A percentile compares a stretch with the other conserved stretches of the same genome.
These are phyloP conservation scores for Crepidotus variabilis DNA, from an alignment of 768 basidiomycete species.

Conservation along the genomic window DNA sequence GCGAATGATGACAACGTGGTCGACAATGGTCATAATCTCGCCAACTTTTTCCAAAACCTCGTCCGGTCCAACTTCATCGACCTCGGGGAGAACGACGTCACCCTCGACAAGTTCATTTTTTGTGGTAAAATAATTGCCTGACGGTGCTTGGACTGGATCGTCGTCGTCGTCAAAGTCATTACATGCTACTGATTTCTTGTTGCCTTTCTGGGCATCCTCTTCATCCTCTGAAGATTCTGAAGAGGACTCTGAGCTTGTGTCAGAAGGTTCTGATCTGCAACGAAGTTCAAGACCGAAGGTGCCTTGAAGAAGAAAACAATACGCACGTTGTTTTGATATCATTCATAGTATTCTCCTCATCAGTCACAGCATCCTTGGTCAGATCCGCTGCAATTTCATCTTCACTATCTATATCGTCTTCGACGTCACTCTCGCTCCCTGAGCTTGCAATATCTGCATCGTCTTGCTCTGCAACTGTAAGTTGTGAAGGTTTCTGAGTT, in stretches of 20 bases:
- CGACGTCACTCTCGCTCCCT: constrained; percentile 37
- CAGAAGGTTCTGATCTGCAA: constrained; percentile 25
- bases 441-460: constrained; percentile 56
- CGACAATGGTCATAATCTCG: constrained; percentile 72
- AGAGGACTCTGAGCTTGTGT: constrained; percentile 35
- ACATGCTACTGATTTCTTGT: constrained; percentile 14
- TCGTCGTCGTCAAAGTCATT: constrained; percentile 57
- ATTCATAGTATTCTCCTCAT: constrained; percentile 35
- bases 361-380: constrained; percentile 24
- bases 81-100: constrained; percentile 57
- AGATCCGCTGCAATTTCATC: constrained; percentile 72
- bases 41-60: constrained; percentile 75
- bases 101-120: constrained; percentile 67
- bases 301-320: constrained; percentile 6
- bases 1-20: constrained; percentile 68
- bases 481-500: neutral
- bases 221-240: constrained; percentile 36
- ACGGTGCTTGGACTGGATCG: constrained; percentile 35
- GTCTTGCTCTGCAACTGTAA: constrained; percentile 14
- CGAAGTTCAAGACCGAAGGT: constrained; percentile 5
- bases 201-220: constrained; percentile 17
- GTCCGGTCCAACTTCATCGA: constrained; percentile 57
- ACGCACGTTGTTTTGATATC: constrained; percentile 15
- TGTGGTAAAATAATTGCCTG: constrained; percentile 51
- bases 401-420: constrained; percentile 64